Evolutionary conservation across 2,329 filamentous ascomycete species (phyloP).

Genomic region (Penicillium sumatraense): DNA sequence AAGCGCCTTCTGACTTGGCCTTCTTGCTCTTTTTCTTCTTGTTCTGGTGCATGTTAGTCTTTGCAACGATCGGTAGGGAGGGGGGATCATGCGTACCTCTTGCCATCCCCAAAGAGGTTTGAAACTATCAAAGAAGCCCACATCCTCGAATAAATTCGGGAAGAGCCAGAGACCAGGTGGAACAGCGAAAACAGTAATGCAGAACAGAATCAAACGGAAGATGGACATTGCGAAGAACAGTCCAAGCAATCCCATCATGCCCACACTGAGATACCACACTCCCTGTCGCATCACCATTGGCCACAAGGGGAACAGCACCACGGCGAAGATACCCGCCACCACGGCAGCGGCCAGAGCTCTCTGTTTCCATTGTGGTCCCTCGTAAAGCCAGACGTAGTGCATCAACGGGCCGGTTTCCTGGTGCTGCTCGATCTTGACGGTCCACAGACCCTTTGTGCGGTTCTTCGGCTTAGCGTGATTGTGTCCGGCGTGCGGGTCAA

Average conservation of each 20-base stretch:
- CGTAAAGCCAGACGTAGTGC: conserved; percentile 97
- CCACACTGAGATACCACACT: conserved; percentile 97
- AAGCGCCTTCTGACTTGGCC: conserved; percentile 26
- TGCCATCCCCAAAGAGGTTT: conserved; percentile 97
- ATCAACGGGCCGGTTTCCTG: conserved; percentile 71
- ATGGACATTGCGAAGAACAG: conserved; percentile 98
- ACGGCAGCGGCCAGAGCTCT: conserved; percentile 88
- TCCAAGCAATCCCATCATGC: conserved; percentile 83
- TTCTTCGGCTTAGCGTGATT: conserved; percentile 71
- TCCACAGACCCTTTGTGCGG: conserved; percentile 95
- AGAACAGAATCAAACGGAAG: conserved; percentile 92
- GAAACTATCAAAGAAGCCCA: conserved; percentile 98
- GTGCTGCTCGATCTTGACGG: conserved; percentile 91
- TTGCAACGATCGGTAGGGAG: neutral
- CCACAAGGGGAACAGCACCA: conserved; percentile 97
- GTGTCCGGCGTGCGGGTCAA: conserved; percentile 77
- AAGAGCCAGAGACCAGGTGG: conserved; percentile 96
- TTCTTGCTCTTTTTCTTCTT: conserved; percentile 49
- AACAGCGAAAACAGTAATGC: conserved; percentile 82
- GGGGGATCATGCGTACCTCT: conserved; percentile 69
- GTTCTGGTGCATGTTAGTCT: conserved; percentile 7
- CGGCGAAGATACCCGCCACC: conserved; percentile 78
- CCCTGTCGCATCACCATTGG: conserved; percentile 87
- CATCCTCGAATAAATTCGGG: conserved; percentile 97
- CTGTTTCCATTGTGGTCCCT: conserved; percentile 90